Evolutionary conservation across 2,329 filamentous ascomycete species (phyloP).

Genomic region (Stromatinia cepivora): DNA sequence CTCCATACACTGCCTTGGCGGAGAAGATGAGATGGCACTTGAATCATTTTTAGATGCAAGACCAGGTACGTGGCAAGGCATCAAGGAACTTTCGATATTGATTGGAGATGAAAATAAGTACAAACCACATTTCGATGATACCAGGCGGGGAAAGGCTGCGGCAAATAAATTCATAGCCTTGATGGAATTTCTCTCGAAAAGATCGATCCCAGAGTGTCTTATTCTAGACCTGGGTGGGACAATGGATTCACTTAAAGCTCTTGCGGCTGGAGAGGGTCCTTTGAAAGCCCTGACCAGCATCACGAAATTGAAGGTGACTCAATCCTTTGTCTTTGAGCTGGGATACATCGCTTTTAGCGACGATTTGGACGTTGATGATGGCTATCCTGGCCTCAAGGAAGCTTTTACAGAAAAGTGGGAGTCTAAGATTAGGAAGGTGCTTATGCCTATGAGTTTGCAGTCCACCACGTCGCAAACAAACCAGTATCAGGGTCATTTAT

Average conservation of each 20-base stretch:
- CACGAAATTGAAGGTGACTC: not conserved
- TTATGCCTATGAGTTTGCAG: not conserved
- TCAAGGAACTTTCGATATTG: not conserved
- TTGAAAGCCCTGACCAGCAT: not conserved
- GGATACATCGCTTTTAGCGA: not conserved
- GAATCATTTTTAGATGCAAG: not conserved
- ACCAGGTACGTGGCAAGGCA: not conserved
- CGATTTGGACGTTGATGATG: not conserved
- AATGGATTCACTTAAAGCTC: not conserved
- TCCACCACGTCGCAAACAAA: no score
- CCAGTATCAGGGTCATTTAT: no score
- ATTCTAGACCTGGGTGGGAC: not conserved
- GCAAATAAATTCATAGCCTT: not conserved
- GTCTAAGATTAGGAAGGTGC: not conserved
- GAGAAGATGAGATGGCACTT: not conserved
- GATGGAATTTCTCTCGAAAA: not conserved
- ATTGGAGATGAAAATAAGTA: rapidly evolving
- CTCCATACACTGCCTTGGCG: not conserved
- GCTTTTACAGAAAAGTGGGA: not conserved
- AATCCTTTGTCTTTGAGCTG: not conserved
- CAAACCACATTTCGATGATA: not conserved
- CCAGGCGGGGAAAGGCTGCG: no score
- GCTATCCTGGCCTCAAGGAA: not conserved
- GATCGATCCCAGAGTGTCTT: not conserved
- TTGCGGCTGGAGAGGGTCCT: not conserved